Conservation (phyloP, 108 stramenopile species). For the Pseudonitzschia multiseries region DNA sequence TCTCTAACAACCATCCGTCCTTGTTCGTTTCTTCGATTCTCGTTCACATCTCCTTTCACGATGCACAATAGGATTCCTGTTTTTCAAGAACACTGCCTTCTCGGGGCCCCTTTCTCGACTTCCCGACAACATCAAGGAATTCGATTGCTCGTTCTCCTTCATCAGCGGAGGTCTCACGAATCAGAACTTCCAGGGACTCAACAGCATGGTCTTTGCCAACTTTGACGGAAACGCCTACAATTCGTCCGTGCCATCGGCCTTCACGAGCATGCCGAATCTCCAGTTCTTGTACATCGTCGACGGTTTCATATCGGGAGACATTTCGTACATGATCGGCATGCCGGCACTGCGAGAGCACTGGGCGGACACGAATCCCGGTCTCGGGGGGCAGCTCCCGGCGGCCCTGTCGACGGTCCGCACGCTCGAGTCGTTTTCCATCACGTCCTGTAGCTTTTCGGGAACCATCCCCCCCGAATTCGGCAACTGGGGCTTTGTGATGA, state of each 20-base stretch:
- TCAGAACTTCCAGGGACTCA: conserved; percentile 30
- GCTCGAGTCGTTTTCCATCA: conserved; percentile 31
- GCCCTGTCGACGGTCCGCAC: conserved; percentile 18
- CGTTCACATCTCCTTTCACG: background rate
- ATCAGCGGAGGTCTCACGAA: conserved; percentile 29
- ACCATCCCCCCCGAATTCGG: conserved; percentile 30
- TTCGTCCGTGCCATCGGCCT: conserved; percentile 23
- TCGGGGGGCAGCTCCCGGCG: conserved; percentile 33
- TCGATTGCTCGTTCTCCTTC: conserved; percentile 32
- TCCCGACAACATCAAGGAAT: conserved; percentile 28
- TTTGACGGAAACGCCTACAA: conserved; percentile 35
- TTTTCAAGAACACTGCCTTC: conserved; percentile 29
- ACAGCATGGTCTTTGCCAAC: conserved; percentile 22
- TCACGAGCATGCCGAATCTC: conserved; percentile 25
- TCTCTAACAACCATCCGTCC: background rate
- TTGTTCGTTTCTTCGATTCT: background rate
- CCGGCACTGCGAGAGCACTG: conserved; percentile 30
- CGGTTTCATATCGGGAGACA: conserved; percentile 32
- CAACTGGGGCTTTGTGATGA: conserved; percentile 21
- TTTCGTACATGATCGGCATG: conserved; percentile 39
- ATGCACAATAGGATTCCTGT: conserved; percentile 5
- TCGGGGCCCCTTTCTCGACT: conserved; percentile 26
- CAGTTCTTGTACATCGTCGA: conserved; percentile 33
- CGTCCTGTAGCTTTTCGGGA: conserved; percentile 15
- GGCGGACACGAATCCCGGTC: conserved; percentile 35